Evolutionary conservation across 2,329 filamentous ascomycete species (phyloP), one percentile per base, ranked within the genome.

Genomic region (Monilinia polystroma): DNA sequence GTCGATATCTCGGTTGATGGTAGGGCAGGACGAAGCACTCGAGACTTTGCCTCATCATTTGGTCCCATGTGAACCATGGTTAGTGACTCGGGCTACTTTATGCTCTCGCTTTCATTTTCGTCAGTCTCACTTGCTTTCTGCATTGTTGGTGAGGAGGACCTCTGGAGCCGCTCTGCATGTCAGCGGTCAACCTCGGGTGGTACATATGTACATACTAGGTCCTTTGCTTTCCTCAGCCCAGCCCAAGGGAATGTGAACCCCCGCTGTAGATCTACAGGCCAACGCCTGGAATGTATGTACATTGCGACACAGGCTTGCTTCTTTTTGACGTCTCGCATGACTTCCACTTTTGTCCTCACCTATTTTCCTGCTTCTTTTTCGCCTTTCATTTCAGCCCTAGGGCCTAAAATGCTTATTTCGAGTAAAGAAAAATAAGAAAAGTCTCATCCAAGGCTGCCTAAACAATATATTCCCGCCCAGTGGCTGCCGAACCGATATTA

Each of bases 1-100:
- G 8, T 62, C 58, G 58, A 62, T 4, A 62, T 52, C 45, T 62
- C 58, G 58, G 58, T 62, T 62, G 58, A 38, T 62, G 58, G 58
- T 51, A 52, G n/a, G n/a, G 45, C 58, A 62, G 29, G 58, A 41
- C 12, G 32, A 62, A 23, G 58, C 32, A 62, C 45, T 51, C 45
- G 58, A 62, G n/a, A 14, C 45, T 12, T 41, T 8, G 58, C 32
- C 58, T 51, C 51, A 51, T 26, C 58, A 38, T 51, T 4, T 26
- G 26, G 58, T 41, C 8, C 45, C 16, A 35, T 26, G 45, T 38
- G 45, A 38, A 32, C 20, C 57, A 49, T 60, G 35, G 10, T 49
- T 49, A n/a, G 20, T 38, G 29, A 32, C 20, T 38, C n/a, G 23
- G 29, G 49, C 45, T 38, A 26, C 32, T 23, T 5, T 11, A 60